Conservation (phyloP, 306 rosid species). For the Adenanthera pavonina region DNA sequence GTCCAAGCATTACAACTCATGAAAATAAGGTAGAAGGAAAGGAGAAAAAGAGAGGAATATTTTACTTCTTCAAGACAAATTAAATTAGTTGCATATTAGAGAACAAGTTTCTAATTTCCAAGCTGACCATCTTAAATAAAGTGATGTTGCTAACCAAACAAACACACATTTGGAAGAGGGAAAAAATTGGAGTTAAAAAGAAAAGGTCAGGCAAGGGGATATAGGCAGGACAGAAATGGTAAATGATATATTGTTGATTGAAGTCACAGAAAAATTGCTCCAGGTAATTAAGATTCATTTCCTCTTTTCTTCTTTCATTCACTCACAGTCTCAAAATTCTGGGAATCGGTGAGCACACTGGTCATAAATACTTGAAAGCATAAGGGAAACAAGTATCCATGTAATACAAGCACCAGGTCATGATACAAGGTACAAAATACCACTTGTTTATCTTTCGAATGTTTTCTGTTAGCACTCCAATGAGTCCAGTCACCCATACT, state of each 20-base stretch:
- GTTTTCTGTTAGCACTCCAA: neutral
- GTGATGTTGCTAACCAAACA: neutral
- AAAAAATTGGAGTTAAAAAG: neutral
- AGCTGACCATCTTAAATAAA: neutral
- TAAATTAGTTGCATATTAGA: neutral
- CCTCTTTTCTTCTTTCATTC: neutral
- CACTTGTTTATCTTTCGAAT: neutral
- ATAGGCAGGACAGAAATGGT: neutral
- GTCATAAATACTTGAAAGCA: neutral
- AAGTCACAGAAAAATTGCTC: neutral
- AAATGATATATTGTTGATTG: neutral
- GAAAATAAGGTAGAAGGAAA: neutral
- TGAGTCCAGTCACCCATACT: neutral
- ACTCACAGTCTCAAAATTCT: neutral
- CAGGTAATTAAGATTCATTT: neutral
- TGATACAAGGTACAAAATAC: neutral
- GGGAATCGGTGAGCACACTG: neutral
- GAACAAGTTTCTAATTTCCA: neutral
- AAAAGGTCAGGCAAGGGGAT: neutral
- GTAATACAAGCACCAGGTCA: neutral
- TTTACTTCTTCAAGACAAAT: constrained; percentile 21
- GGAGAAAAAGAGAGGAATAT: neutral
- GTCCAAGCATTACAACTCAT: constrained; percentile 16
- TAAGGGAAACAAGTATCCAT: neutral
- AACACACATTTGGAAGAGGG: neutral